phyloP scores from a whole-genome alignment of 805 yeast genomes.

The Cyberlindnera euphorbiiphila region DNA sequence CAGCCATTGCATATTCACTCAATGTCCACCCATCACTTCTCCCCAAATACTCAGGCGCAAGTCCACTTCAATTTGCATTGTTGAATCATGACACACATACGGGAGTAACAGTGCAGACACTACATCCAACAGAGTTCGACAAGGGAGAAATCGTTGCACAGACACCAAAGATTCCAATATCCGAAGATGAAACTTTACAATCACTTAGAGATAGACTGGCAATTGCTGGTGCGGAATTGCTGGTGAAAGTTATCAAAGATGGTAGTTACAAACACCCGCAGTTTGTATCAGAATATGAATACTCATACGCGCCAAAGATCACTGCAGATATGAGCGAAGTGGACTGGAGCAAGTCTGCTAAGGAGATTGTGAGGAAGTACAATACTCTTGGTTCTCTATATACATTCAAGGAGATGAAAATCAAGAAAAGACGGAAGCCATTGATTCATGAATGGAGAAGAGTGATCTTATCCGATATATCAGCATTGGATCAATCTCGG shows the following conservation, averaged over 20 bases:
- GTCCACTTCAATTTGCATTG: slow-evolving; percentile 82
- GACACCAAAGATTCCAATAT: slow-evolving; percentile 40
- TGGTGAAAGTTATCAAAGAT: slow-evolving; percentile 41
- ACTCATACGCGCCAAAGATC: slow-evolving; percentile 59
- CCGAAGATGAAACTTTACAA: slow-evolving; percentile 39
- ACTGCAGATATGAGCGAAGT: slow-evolving; percentile 39
- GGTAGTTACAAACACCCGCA: slow-evolving; percentile 25
- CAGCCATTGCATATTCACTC: slow-evolving; percentile 51
- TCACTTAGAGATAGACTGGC: slow-evolving; percentile 53
- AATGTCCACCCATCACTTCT: slow-evolving; percentile 92
- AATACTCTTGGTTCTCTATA: slow-evolving; percentile 56
- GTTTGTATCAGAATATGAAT: slow-evolving; percentile 29
- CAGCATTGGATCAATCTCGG: background rate
- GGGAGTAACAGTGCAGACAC: slow-evolving; percentile 86
- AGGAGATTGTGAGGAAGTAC: slow-evolving; percentile 37
- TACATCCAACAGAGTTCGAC: slow-evolving; percentile 87
- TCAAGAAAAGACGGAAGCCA: slow-evolving; percentile 32
- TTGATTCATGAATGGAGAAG: slow-evolving; percentile 34
- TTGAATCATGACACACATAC: slow-evolving; percentile 58
- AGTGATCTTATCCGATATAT: slow-evolving; percentile 44
- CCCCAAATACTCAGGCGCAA: slow-evolving; percentile 81
- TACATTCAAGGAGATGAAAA: slow-evolving; percentile 39
- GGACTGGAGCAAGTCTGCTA: slow-evolving; percentile 42
- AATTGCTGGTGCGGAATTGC: slow-evolving; percentile 53
- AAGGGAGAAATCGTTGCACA: slow-evolving; percentile 67